Conservation (phyloP, 192 early-diverging fungal genomes). For the Piromyces finnis region DNA sequence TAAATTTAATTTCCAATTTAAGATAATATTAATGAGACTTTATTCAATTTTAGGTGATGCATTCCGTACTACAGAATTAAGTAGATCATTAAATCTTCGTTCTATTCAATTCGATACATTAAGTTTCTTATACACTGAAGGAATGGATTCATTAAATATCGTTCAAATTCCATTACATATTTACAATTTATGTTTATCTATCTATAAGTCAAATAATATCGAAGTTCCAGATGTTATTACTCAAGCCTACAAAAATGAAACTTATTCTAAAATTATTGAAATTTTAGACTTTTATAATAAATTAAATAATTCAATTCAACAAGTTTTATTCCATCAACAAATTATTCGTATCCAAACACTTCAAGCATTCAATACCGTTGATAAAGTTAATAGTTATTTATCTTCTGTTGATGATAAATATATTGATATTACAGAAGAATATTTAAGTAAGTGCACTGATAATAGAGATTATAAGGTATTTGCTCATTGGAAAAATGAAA, state of each 20-base stretch:
- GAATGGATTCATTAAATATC: background rate
- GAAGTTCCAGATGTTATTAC: background rate
- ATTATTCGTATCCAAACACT: background rate
- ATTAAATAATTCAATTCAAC: background rate
- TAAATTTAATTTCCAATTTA: constrained; percentile 68
- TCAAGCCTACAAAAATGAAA: background rate
- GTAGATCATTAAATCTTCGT: background rate
- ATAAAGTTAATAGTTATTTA: background rate
- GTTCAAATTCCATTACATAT: background rate
- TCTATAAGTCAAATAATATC: background rate
- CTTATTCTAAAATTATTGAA: background rate
- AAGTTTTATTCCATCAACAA: background rate
- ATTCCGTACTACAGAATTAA: background rate
- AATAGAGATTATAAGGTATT: background rate
- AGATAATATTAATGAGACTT: constrained; percentile 66
- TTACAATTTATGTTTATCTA: background rate
- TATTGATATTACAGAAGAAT: background rate
- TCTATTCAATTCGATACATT: background rate
- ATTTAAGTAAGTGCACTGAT: background rate
- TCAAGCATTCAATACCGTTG: background rate
- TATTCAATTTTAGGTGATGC: constrained; percentile 48
- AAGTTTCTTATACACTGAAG: background rate
- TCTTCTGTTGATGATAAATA: background rate
- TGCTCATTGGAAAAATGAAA: background rate
- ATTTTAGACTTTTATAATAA: background rate